Base-by-base conservation (phyloP, 2,329 filamentous ascomycete species). In the Penicillium hesseltinei region DNA sequence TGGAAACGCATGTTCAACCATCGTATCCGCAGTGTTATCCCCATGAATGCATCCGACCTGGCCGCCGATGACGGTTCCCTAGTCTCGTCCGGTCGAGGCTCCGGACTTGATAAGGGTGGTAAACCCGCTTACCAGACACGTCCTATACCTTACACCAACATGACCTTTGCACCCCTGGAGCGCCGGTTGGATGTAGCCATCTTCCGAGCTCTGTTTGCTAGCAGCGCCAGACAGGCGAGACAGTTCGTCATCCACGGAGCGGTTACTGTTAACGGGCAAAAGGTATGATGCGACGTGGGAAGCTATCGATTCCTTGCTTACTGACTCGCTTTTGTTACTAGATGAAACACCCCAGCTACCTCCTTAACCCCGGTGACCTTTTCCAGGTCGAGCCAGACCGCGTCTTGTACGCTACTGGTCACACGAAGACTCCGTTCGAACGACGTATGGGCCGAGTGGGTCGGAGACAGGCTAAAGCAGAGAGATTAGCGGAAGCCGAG, bases 341-440 rank as follows among this genome's bases (percentile, higher is more conserved):
- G 93, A 96, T 97, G 90, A 82, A 84, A 62, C 90, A 94, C 71
- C 92, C 94, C 9, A 89, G 91, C 54, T 99, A 99, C 75, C 87
- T 92, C 63, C 84, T 99, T 39, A 99, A 99, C 75, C 95, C 94
- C 3, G 94, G 94, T 66, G 94, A 99, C 74, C 91, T 99, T 86
- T 99, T 99, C 82, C 91, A 96, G 73, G 93, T 99, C 67, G 89
- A 97, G 21, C 83, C 90, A 36, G 91, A 96, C 39, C 86, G 88
- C 66, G 94, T 99, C 56, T 82, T 99, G 75, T 92, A 84, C 69
- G 93, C 91, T 35, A 96, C 92, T 1, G 94, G 94, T 57, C 82
- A 84, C 27, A 83, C 84, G 48, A 94, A 92, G 76, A 75, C 81
- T 48, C 71, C 66, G 54, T 54, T 60, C 21, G 75, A 79, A 60